Base-by-base conservation (phyloP, 2,329 filamentous ascomycete species). In the Coleophoma cylindrospora region DNA sequence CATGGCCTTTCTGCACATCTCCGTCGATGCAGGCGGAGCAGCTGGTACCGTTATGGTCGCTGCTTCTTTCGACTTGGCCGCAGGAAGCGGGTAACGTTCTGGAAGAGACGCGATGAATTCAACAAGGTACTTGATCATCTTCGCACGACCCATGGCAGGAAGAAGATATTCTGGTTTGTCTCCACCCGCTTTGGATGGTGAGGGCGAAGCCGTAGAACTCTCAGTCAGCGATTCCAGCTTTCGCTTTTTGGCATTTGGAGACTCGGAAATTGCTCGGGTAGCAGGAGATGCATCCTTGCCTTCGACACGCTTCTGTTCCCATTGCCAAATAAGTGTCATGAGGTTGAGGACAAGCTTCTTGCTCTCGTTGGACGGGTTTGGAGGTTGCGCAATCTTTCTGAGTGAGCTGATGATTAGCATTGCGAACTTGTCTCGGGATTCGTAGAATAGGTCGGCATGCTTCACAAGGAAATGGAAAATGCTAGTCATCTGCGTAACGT, bases 381-480 rank as follows among this genome's bases (percentile, higher is more conserved):
- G 86, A 3, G 89, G 84, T 19, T 81, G 79, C 1, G 91, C 91
- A 49, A 99, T 89, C 69, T 97, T 97, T 47, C 88, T 80, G 34
- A 99, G 74, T 4, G 90, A 92, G 1, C 85, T 86, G 50, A 99
- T 91, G 65, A 99, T 95, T 56, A 94, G 80, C 50, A 87, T 81
- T 4, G 91, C 84, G 57, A 97, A 95, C 63, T 92, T 91, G 57
- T 99, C 94, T 49, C 94, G 80, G 1, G 90, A 91, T 56, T 97
- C 92, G 60, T 95, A 99, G 71, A 99, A 99, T 4, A 99, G 74
- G 61, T 94, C 86, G 0, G 91, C 87, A 65, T 99, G 92, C 50
- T 89, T 83, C 34, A 96, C 92, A 34, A 99, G 76, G 70, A 99
- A 99, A 62, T 96, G 88, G 74, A 96, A 97, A 60, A 99, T 97